Evolutionary conservation across 768 basidiomycete species (phyloP).

Genomic region (Auricularia cornea): DNA sequence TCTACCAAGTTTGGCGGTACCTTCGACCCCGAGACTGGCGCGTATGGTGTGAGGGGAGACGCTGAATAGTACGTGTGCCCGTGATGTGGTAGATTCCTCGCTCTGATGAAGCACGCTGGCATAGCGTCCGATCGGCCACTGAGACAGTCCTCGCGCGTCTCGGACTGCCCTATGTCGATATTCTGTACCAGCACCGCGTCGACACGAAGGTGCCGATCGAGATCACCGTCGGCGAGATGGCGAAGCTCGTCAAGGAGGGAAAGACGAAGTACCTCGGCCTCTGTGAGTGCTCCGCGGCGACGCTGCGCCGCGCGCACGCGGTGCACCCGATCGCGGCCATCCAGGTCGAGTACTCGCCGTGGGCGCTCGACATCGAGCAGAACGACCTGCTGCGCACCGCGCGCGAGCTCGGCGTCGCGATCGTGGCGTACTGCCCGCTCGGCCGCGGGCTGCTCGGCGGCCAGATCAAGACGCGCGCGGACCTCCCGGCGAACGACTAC

Average conservation of each 20-base stretch:
- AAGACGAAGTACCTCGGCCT: conserved; percentile 46
- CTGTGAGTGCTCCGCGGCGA: conserved; percentile 39
- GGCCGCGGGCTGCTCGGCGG: conserved; percentile 45
- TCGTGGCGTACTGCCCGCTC: conserved; percentile 45
- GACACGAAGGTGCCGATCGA: conserved; percentile 26
- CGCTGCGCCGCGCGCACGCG: conserved; percentile 42
- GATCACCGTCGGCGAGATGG: conserved; percentile 39
- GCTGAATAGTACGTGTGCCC: not conserved
- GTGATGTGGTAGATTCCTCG: not conserved
- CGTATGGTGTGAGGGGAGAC: not conserved
- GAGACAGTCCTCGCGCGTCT: not conserved
- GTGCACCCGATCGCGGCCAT: conserved; percentile 43
- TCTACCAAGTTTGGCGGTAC: conserved; percentile 1
- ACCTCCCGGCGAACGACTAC: conserved; percentile 5
- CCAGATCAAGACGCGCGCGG: conserved; percentile 24
- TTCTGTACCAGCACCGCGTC: conserved; percentile 25
- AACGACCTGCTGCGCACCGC: conserved; percentile 35
- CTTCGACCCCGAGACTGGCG: not conserved
- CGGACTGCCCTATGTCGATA: conserved; percentile 14
- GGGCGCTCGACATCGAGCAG: conserved; percentile 40
- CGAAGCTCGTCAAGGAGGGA: conserved; percentile 45
- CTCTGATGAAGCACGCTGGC: not conserved
- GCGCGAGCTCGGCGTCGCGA: conserved; percentile 40
- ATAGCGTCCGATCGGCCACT: not conserved
- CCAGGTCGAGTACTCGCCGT: conserved; percentile 46